Percentiles rank a stretch among this genome's conserved stretches.
Conservation (phyloP, 805 yeast genomes). For the Suhomyces sp. region DNA sequence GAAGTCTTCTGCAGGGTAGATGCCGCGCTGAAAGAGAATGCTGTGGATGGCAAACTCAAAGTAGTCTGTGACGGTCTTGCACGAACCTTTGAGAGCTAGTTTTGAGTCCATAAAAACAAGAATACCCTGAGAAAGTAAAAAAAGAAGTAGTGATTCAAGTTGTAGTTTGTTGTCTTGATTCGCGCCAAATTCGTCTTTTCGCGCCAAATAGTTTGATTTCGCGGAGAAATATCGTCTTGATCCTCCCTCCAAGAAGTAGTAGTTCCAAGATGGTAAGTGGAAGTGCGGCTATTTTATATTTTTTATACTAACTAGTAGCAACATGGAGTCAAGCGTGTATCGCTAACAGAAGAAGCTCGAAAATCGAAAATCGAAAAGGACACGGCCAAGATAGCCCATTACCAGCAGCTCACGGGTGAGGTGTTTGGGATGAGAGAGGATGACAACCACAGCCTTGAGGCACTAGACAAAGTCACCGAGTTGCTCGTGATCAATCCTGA, state of each 20-base stretch:
- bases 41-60: conserved; percentile 79
- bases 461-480: conserved; percentile 53
- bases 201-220: not conserved
- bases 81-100: conserved; percentile 71
- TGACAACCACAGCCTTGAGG: conserved; percentile 19
- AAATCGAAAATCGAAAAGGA: conserved; percentile 55
- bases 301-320: conserved; percentile 14
- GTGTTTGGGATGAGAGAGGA: conserved; percentile 35
- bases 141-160: too few relatives aligned
- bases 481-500: conserved; percentile 76
- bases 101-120: conserved; percentile 27
- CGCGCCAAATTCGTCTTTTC: not conserved
- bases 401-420: conserved; percentile 43
- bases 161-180: not conserved
- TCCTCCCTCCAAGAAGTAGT: too few relatives aligned
- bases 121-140: too few relatives aligned
- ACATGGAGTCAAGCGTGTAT: conserved; percentile 73
- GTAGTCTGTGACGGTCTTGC: conserved; percentile 76
- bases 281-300: not conserved
- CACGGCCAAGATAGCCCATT: conserved; percentile 54
- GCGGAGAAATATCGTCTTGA: not conserved
- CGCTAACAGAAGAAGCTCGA: conserved; percentile 54
- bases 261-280: not conserved
- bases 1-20: conserved; percentile 87
- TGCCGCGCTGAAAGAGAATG: conserved; percentile 83